Conservation (phyloP, 2,329 filamentous ascomycete species). For the Ophiocordyceps camponoti-saundersi region DNA sequence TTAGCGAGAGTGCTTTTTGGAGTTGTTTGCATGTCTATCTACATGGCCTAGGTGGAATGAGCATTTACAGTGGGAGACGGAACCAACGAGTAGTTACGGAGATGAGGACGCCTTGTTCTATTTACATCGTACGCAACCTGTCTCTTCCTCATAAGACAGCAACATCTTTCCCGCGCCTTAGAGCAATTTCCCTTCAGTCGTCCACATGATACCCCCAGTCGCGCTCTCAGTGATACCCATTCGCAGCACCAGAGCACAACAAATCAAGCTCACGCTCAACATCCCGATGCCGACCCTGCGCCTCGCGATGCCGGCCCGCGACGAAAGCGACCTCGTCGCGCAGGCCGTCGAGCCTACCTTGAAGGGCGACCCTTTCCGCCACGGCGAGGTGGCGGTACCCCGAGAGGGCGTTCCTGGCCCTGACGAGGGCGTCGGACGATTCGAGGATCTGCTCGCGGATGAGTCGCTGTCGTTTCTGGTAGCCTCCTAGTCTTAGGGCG, state of each 20-base stretch:
- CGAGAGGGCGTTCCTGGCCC: conserved; percentile 54
- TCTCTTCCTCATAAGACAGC: no score
- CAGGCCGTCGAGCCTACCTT: conserved; percentile 52
- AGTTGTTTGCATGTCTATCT: no score
- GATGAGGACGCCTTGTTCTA: no score
- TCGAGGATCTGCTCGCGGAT: conserved; percentile 65
- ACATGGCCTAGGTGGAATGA: no score
- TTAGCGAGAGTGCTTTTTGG: no score
- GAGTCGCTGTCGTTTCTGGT: conserved; percentile 69
- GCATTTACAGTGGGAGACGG: no score
- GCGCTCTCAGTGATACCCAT: conserved; percentile 19
- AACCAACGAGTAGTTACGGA: no score
- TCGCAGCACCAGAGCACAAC: conserved; percentile 23
- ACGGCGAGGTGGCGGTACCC: conserved; percentile 61
- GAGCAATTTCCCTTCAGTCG: background rate
- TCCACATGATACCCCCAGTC: no score
- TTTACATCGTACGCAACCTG: no score
- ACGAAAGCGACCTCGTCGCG: conserved; percentile 74
- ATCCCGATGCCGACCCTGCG: conserved; percentile 68
- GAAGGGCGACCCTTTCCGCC: conserved; percentile 63
- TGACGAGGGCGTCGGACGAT: conserved; percentile 56
- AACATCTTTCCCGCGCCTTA: no score
- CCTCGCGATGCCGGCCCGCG: conserved; percentile 68
- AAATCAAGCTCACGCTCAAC: conserved; percentile 62
- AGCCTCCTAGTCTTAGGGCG: conserved; percentile 72